Conservation (phyloP, 1,284 basidiomycete species). For the Taiwanofungus camphoratus region DNA sequence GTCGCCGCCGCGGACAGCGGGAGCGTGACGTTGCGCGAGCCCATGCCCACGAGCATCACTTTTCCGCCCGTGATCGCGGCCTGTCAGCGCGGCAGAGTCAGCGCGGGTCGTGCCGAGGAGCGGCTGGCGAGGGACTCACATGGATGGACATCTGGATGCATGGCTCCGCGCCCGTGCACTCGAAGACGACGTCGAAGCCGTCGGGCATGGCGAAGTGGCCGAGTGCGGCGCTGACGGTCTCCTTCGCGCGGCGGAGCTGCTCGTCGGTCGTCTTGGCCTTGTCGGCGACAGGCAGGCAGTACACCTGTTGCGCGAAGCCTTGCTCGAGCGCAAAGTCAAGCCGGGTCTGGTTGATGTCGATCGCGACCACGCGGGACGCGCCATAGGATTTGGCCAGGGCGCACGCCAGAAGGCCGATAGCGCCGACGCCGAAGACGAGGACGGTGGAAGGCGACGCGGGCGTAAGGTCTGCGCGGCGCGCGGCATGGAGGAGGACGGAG, state of each 20-base stretch:
- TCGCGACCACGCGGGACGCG: slow-evolving; percentile 65
- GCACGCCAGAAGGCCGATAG: slow-evolving; percentile 87
- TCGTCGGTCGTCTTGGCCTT: slow-evolving; percentile 53
- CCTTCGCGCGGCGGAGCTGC: slow-evolving; percentile 62
- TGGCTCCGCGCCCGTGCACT: slow-evolving; percentile 91
- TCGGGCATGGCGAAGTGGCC: slow-evolving; percentile 56
- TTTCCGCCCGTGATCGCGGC: slow-evolving; percentile 80
- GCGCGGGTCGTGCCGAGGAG: neutral
- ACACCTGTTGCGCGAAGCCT: slow-evolving; percentile 74
- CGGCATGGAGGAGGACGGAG: slow-evolving; percentile 83
- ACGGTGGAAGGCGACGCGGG: slow-evolving; percentile 42
- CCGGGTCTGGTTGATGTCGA: slow-evolving; percentile 82
- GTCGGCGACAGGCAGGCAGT: slow-evolving; percentile 53
- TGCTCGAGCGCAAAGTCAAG: slow-evolving; percentile 70
- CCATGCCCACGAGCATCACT: slow-evolving; percentile 95
- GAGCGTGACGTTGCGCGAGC: slow-evolving; percentile 74
- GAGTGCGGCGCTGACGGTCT: slow-evolving; percentile 49
- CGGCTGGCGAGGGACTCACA: slow-evolving; percentile 44
- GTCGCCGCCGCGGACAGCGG: slow-evolving; percentile 81
- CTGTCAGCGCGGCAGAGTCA: slow-evolving; percentile 32
- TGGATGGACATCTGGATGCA: slow-evolving; percentile 86
- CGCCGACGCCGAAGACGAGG: slow-evolving; percentile 87
- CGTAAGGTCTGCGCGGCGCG: slow-evolving; percentile 60
- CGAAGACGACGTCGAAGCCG: slow-evolving; percentile 90
- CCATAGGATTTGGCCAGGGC: slow-evolving; percentile 71